A percentile compares a stretch with the other conserved stretches of the same genome.
These are phyloP conservation scores for Saitozyma podzolica DNA, from an alignment of 768 basidiomycete species.

Conservation along the genomic window DNA sequence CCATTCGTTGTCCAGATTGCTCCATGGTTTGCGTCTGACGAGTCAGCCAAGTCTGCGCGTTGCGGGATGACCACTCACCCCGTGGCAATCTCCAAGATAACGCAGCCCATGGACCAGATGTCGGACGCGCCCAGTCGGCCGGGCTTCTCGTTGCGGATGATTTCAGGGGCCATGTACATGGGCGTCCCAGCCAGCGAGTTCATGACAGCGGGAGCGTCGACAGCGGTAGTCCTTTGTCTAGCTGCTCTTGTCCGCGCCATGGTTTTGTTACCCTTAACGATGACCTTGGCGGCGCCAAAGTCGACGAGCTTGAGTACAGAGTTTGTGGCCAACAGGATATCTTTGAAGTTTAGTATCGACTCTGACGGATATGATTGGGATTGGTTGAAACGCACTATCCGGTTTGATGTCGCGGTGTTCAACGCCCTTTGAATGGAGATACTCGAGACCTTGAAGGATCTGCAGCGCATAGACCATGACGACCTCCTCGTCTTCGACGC, in stretches of 20 bases:
- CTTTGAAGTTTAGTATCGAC: slow-evolving; percentile 54
- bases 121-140: slow-evolving; percentile 95
- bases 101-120: slow-evolving; percentile 96
- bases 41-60: not conserved
- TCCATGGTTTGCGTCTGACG: slow-evolving; percentile 82
- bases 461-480: slow-evolving; percentile 95
- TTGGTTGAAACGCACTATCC: slow-evolving; percentile 70
- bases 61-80: slow-evolving; percentile 55
- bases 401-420: slow-evolving; percentile 98
- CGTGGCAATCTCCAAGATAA: slow-evolving; percentile 94
- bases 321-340: slow-evolving; percentile 66
- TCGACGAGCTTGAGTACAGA: slow-evolving; percentile 95
- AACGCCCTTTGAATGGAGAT: slow-evolving; percentile 87
- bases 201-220: slow-evolving; percentile 51
- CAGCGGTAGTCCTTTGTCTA: slow-evolving; percentile 13
- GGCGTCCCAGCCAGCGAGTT: slow-evolving; percentile 95
- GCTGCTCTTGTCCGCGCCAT: slow-evolving; percentile 58
- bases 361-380: not conserved
- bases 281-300: slow-evolving; percentile 94
- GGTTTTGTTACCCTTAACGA: slow-evolving; percentile 80
- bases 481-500: slow-evolving; percentile 95
- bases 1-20: slow-evolving; percentile 99
- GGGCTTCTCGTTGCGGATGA: slow-evolving; percentile 88
- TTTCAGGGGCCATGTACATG: slow-evolving; percentile 99
- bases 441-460: slow-evolving; percentile 90